Base-by-base conservation (phyloP, 495 filamentous ascomycete genomes). In the Geoglossum glabrum region DNA sequence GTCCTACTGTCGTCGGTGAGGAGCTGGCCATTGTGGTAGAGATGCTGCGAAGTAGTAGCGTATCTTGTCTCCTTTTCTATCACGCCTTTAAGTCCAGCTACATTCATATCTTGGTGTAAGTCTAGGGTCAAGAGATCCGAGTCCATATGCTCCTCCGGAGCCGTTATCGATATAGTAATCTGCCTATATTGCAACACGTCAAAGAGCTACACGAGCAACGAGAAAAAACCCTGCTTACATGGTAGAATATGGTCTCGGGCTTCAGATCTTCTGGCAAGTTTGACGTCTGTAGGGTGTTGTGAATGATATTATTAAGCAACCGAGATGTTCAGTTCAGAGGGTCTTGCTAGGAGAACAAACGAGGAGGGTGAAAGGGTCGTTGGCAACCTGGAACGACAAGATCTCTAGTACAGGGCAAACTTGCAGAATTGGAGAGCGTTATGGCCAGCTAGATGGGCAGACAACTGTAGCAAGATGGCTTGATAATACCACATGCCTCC, bases 1-100 rank as follows among this genome's bases (percentile, higher is more conserved):
- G 87, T 94, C 67, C 85, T 84, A 27, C 76, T 68, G 61, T 90
- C 82, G 67, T 87, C 82, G 49, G 69, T 73, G 54, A 98, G 80
- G 25, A 92, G 79, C 47, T 80, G 79, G 58, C 89, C 90, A 66
- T 97, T 95, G 72, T 90, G 87, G 68, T 89, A 92, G 64, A 96
- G 78, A 63, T 84, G 79, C 60, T 85, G 83, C 25, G 79, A 68
- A 36, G 70, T 71, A 10, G 72, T 68, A 23, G 73, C 68, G 30
- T 83, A 74, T 61, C 65, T 63, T 38, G 79, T 79, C 68, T 83
- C 81, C 63, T 73, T 78, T 64, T 81, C 70, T 62, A 98, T 83
- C 65, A 87, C 84, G 64, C 79, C 84, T 70, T 95, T 95, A 56
- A 98, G 79, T 50, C 85, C 84, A 63, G 81, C 81, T 57, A 96